Conservation (phyloP, 2,329 filamentous ascomycete species). For the Aplosporella prunicola region DNA sequence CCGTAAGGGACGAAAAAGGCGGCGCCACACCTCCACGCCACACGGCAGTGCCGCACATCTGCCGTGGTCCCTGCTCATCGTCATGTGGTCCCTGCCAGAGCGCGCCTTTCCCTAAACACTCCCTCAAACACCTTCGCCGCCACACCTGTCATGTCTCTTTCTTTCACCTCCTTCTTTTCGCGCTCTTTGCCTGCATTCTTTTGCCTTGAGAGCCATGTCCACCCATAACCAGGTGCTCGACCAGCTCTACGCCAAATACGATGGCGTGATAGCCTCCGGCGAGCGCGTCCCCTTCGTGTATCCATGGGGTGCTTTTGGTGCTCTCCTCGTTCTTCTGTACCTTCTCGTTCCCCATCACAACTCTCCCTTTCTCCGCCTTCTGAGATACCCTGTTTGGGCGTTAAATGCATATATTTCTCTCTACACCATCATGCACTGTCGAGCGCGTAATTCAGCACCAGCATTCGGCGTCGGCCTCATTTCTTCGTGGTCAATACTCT, state of each 20-base stretch:
- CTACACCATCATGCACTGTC: slow-evolving; percentile 36
- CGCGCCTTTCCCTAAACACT: slow-evolving; percentile 1
- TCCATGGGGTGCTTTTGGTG: slow-evolving; percentile 33
- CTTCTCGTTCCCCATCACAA: slow-evolving; percentile 42
- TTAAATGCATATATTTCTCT: slow-evolving; percentile 34
- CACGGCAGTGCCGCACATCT: no score
- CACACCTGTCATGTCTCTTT: neutral
- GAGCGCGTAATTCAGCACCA: slow-evolving; percentile 41
- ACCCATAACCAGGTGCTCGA: slow-evolving; percentile 25
- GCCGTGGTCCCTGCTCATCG: no score
- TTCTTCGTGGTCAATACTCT: slow-evolving; percentile 45
- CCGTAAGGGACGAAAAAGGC: no score
- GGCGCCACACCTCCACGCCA: no score
- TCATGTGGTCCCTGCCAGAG: slow-evolving; percentile 8
- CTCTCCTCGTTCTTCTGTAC: slow-evolving; percentile 36
- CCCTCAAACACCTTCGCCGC: neutral
- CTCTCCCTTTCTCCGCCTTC: slow-evolving; percentile 28
- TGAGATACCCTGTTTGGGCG: slow-evolving; percentile 38
- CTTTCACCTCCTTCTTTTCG: neutral
- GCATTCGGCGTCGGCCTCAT: slow-evolving; percentile 48
- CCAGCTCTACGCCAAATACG: slow-evolving; percentile 33
- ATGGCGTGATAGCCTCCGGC: slow-evolving; percentile 29
- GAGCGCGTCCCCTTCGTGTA: slow-evolving; percentile 35
- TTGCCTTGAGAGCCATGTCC: slow-evolving; percentile 17
- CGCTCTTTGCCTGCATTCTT: slow-evolving; percentile 8